A percentile compares a stretch with the other conserved stretches of the same genome.
Evolutionary conservation across 768 basidiomycete species (phyloP).

Genomic region (Calvatia gigantea): DNA sequence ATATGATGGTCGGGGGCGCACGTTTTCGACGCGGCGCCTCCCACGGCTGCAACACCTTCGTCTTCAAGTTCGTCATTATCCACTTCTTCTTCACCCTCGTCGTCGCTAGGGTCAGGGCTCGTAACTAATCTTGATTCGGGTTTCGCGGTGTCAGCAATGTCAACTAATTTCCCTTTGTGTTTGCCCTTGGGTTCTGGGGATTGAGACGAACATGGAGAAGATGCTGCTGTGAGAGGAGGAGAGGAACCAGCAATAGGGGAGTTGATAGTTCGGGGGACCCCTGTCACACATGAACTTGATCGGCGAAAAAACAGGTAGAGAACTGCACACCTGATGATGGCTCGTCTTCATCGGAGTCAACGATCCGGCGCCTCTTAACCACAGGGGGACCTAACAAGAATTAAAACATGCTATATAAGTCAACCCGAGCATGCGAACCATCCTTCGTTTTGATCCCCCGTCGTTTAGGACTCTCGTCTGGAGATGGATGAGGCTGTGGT

Average conservation of each 20-base stretch:
- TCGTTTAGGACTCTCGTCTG: conserved; percentile 41
- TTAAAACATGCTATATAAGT: not conserved
- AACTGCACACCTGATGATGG: conserved; percentile 15
- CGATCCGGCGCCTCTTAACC: conserved; percentile 49
- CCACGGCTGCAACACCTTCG: conserved; percentile 23
- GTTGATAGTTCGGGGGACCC: not conserved
- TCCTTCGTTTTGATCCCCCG: conserved; percentile 23
- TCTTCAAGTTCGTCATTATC: conserved; percentile 17
- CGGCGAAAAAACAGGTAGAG: not conserved
- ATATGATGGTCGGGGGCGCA: conserved; percentile 21
- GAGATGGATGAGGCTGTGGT: not conserved
- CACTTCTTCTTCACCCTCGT: conserved; percentile 32
- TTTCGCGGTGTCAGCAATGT: conserved; percentile 19
- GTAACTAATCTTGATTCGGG: conserved; percentile 22
- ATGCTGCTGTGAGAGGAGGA: not conserved
- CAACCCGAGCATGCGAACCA: conserved; percentile 1
- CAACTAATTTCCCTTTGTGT: conserved; percentile 21
- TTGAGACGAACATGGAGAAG: conserved; percentile 1
- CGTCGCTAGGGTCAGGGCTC: conserved; percentile 17
- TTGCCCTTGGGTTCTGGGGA: conserved; percentile 6
- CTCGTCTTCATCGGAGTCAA: conserved; percentile 54
- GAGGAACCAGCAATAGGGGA: conserved; percentile 7
- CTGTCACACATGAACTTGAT: conserved; percentile 8
- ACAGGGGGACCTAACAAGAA: conserved; percentile 27
- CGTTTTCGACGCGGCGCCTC: conserved; percentile 59